Base-by-base conservation (phyloP, 2,329 filamentous ascomycete genomes). In the Venturia nashicola region DNA sequence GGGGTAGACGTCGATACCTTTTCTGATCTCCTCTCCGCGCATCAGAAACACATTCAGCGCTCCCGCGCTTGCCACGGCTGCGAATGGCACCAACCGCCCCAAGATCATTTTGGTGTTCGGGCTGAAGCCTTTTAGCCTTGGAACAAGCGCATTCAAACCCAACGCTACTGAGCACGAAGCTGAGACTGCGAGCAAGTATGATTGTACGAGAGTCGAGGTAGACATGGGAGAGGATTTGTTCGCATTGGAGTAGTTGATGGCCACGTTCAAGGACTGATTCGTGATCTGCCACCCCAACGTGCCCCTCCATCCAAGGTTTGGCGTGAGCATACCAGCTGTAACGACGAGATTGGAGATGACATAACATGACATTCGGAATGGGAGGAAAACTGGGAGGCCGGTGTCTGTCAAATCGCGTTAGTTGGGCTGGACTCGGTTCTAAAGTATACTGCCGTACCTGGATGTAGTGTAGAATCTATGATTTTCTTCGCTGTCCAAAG, bases 221-320 rank as follows among this genome's bases (percentile, higher is more conserved):
- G 89, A 89, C 67, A 97, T 83, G 0, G 93, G 91, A 3, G 91
- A 92, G 46, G 91, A 96, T 76, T 99, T 99, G 83, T 99, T 99
- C 67, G 93, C 91, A 75, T 99, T 99, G 72, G 93, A 90, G 74
- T 86, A 91, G 82, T 99, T 99, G 82, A 99, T 93, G 69, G 91
- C 93, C 36, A 99, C 94, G 75, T 99, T 99, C 70, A 99, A 87
- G 14, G 92, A 97, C 79, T 99, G 94, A 77, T 99, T 99, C 69
- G 89, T 85, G 65, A 97, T 85, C 78, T 99, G 94, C 94, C 94
- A 99, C 68, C 88, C 87, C 44, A 97, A 81, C 5, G 91, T 97
- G 62, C 93, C 94, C 51, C 83, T 83, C 55, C 88, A 96, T 82
- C 83, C 80, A 32, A 97, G 83, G 11, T 89, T 89, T 3, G 94